Conservation (phyloP, 495 filamentous ascomycete genomes). For the Aspergillus wentii region DNA sequence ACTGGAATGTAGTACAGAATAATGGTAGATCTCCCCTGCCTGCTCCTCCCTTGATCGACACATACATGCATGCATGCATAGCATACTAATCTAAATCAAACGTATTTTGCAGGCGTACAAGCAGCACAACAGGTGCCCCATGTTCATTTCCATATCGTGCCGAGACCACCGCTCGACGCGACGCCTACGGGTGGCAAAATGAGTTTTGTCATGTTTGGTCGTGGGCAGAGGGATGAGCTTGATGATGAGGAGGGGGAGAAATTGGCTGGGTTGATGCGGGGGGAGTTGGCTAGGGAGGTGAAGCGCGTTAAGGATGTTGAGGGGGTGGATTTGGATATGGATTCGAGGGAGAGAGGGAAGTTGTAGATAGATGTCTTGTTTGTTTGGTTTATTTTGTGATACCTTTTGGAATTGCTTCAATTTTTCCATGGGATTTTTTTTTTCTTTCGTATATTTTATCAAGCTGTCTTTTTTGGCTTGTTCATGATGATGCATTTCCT, state of each 20-base stretch:
- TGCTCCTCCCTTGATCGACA: background rate
- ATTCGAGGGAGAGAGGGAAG: conserved; percentile 10
- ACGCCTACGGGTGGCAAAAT: conserved; percentile 29
- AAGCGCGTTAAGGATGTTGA: conserved; percentile 39
- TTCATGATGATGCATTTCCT: too few species aligned
- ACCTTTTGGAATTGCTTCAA: too few species aligned
- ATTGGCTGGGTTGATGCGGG: conserved; percentile 59
- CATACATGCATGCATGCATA: background rate
- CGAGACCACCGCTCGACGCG: conserved; percentile 45
- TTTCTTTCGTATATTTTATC: background rate
- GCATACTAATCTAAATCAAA: conserved; percentile 5
- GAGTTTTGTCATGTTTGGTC: conserved; percentile 79
- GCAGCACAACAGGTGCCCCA: conserved; percentile 90
- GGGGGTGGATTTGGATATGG: conserved; percentile 35
- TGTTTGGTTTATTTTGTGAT: background rate
- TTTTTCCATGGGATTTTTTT: too few species aligned
- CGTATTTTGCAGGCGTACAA: conserved; percentile 49
- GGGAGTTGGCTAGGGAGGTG: conserved; percentile 51
- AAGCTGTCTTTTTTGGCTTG: background rate
- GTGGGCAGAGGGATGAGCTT: conserved; percentile 73
- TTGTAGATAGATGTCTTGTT: background rate
- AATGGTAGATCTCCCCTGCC: conserved; percentile 55
- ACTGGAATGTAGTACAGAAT: conserved; percentile 90
- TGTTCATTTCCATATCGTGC: conserved; percentile 91
- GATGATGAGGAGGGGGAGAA: conserved; percentile 76